Evolutionary conservation across 2,329 filamentous ascomycete genomes (phyloP), one percentile per base, ranked within the genome.

Genomic region (Emergomyces africanus): DNA sequence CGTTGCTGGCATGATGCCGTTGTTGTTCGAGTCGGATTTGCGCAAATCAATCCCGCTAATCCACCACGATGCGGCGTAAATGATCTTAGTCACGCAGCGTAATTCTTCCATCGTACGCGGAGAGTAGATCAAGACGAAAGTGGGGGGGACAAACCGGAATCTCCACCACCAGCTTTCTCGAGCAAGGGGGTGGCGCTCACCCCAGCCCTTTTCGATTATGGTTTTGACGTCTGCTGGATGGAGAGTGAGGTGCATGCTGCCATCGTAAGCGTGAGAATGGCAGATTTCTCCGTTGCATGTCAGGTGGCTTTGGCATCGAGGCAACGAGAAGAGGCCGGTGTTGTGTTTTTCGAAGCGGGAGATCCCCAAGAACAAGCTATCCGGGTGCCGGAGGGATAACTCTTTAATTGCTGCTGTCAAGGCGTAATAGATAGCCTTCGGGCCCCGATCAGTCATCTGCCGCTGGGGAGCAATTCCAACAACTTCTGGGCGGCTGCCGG

Each of bases 341-440:
- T 87, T 87, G 68, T 92, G 85, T 75, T 91, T 92, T 72, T 94
- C 89, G 64, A 94, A 85, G 68, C 87, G 91, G 0, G 85, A 89
- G 0, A 81, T 86, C 0, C 82, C 86, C 9, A 84, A 82, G 67
- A 78, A 81, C 59, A 87, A 77, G 18, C 71, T 72, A 1, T 74
- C 71, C 2, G 77, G 77, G 64, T 77, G 73, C n/a, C 66, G 66
- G 1, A 68, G 63, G 12, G 77, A 78, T 28, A 89, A 75, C 3
- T 70, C 70, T 59, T 79, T 72, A 54, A 90, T 77, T 1, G 79
- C 77, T 0, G 71, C 67, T 1, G 79, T 76, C 3, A 90, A 77
- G 15, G 75, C 70, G n/a, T 74, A 68, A 69, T 85, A 85, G 68
- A 83, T 81, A 15, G 72, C 68, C 5, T 69, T 60, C 5, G 77